Percentiles rank a stretch among this genome's conserved stretches.
Conservation (phyloP, 345 rosid species). For the Dipteronia sinensis region DNA sequence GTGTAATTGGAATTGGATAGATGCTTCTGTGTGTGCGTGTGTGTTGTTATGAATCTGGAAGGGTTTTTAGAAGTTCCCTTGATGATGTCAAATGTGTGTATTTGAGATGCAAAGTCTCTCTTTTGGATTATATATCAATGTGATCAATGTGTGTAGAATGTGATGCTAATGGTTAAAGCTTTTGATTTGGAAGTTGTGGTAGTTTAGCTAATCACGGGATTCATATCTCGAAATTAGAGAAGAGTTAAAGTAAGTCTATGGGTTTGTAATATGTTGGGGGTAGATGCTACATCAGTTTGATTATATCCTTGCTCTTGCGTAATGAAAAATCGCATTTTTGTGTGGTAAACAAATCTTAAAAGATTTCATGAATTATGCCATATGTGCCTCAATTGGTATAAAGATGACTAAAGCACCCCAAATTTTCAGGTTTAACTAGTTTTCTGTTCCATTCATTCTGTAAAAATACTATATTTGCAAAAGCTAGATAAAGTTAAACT, state of each 20-base stretch:
- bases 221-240: background rate
- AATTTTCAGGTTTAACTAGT: background rate
- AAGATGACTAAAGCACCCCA: background rate
- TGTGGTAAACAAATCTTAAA: background rate
- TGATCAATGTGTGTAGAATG: background rate
- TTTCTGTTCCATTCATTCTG: background rate
- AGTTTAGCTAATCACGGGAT: background rate
- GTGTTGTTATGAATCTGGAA: background rate
- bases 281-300: background rate
- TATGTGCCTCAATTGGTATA: background rate
- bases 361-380: background rate
- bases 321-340: background rate
- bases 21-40: background rate
- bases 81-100: background rate
- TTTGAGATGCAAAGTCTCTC: background rate
- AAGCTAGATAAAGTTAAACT: background rate
- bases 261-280: background rate
- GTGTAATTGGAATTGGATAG: background rate
- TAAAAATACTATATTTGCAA: background rate
- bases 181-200: background rate
- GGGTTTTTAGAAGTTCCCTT: background rate
- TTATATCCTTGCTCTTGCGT: background rate
- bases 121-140: background rate
- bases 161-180: background rate
- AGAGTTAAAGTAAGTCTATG: background rate